A percentile compares a stretch with the other conserved stretches of the same genome.
Evolutionary conservation across 2,329 filamentous ascomycete species (phyloP).

Genomic region (Graphilbum sp.): DNA sequence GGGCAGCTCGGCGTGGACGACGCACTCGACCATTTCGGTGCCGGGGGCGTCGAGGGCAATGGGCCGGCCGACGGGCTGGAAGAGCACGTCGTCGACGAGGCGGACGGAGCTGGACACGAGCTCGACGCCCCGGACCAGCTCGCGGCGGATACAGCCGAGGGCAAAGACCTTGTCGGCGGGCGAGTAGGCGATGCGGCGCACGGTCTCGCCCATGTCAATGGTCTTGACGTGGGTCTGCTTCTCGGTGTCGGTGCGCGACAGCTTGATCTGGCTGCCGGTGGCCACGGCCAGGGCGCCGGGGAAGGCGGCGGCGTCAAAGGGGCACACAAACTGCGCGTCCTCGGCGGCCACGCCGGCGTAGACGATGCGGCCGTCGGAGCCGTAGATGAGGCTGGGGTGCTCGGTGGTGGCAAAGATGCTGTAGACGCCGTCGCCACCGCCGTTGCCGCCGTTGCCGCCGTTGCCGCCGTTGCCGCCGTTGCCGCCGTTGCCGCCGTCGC

Average conservation of each 20-base stretch:
- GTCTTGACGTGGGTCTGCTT: slow-evolving; percentile 78
- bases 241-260: slow-evolving; percentile 69
- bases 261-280: slow-evolving; percentile 57
- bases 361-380: slow-evolving; percentile 68
- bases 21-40: slow-evolving; percentile 66
- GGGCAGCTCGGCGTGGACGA: slow-evolving; percentile 59
- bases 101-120: slow-evolving; percentile 65
- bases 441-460: slow-evolving; percentile 32
- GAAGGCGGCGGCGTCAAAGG: slow-evolving; percentile 69
- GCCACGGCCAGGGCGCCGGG: slow-evolving; percentile 69
- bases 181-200: slow-evolving; percentile 77
- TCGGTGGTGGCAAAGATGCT: slow-evolving; percentile 91
- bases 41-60: slow-evolving; percentile 38
- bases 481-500: too few species aligned
- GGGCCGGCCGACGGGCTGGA: slow-evolving; percentile 57
- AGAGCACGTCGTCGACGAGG: slow-evolving; percentile 79
- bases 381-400: slow-evolving; percentile 86
- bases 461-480: too few species aligned
- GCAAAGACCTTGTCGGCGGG: slow-evolving; percentile 65
- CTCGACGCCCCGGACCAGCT: slow-evolving; percentile 56
- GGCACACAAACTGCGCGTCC: slow-evolving; percentile 63
- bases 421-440: slow-evolving; percentile 23
- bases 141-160: slow-evolving; percentile 67
- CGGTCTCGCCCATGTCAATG: slow-evolving; percentile 62
- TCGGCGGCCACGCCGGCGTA: slow-evolving; percentile 91